phyloP scores from a whole-genome alignment of 2,329 filamentous ascomycete genomes.

The Geosmithia putterillii region DNA sequence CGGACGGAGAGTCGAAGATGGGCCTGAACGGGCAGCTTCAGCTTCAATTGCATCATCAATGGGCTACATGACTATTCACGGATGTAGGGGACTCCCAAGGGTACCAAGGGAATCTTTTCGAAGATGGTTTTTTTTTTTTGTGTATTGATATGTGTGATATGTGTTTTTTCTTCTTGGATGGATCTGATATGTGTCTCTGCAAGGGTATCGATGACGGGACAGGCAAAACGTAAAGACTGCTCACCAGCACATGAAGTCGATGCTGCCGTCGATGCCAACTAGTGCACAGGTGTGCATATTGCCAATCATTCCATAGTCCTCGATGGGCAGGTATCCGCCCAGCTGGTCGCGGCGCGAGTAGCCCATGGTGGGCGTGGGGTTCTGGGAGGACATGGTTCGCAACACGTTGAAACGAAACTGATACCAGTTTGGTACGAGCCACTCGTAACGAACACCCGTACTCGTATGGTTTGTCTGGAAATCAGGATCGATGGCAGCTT shows the following conservation, averaged over 20 bases:
- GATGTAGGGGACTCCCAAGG: not conserved
- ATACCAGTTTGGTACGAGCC: not conserved
- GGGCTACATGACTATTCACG: not conserved
- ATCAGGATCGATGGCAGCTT: too few relatives aligned
- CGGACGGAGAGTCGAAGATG: conserved; percentile 64
- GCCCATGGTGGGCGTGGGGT: conserved; percentile 4
- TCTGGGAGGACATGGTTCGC: not conserved
- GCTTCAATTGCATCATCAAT: not conserved
- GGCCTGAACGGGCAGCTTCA: conserved; percentile 37
- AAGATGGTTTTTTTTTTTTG: too few relatives aligned
- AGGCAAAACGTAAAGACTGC: conserved; percentile 7
- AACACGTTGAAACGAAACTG: conserved; percentile 5
- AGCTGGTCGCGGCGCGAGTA: conserved; percentile 19
- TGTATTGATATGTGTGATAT: too few relatives aligned
- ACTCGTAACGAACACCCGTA: too few relatives aligned
- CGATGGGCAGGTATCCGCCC: conserved; percentile 48
- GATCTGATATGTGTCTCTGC: too few relatives aligned
- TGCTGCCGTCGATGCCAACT: conserved; percentile 60
- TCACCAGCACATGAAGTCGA: conserved; percentile 71
- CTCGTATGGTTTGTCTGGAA: too few relatives aligned
- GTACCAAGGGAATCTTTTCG: not conserved
- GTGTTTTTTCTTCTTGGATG: too few relatives aligned
- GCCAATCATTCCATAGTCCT: conserved; percentile 70
- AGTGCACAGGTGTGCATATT: conserved; percentile 71
- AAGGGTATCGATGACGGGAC: not conserved